Evolutionary conservation across 768 basidiomycete genomes (phyloP), one percentile per base, ranked within the genome.

Genomic region (Lactarius quietus): DNA sequence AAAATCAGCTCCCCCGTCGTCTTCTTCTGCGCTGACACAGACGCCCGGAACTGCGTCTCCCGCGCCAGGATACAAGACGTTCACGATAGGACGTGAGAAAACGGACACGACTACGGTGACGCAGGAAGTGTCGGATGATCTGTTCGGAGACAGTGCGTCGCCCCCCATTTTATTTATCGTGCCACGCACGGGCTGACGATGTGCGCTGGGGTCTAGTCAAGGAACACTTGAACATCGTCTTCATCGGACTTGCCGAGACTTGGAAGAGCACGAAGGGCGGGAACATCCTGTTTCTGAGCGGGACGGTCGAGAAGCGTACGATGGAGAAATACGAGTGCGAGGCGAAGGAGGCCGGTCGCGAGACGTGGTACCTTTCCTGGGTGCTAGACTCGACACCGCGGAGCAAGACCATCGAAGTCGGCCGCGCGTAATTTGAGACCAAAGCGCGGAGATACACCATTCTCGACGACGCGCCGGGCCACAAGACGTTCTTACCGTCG

Each of bases 211-310:
- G 15, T 62, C 62, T 63, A 92, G 91, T 81, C 73, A 97, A 95
- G 78, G 88, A 93, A 73, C 95, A 97, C 77, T 76, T 95, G 45
- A 96, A 98, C 77, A 87, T 98, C 77, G n/a, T n/a, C n/a, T n/a
- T n/a, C n/a, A n/a, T n/a, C n/a, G n/a, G n/a, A n/a, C n/a, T n/a
- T n/a, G n/a, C n/a, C n/a, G n/a, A n/a, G n/a, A n/a, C n/a, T n/a
- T 97, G 97, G 45, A 99, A 99, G 80, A 96, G 93, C 67, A 99
- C 97, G 45, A 90, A 98, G 84, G 97, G 97, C 53, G 97, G 97
- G 56, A 95, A 98, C 73, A 80, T 99, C 10, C 84, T 99, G n/a
- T 98, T 78, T 75, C 76, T 98, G 36, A 90, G 87, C 18, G 97
- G 95, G 31, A 92, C 86, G 82, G 90, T 96, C 59, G 97, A 99